These are phyloP conservation scores for Boletus edulis DNA, from an alignment of 768 basidiomycete genomes.

Conservation along the genomic window DNA sequence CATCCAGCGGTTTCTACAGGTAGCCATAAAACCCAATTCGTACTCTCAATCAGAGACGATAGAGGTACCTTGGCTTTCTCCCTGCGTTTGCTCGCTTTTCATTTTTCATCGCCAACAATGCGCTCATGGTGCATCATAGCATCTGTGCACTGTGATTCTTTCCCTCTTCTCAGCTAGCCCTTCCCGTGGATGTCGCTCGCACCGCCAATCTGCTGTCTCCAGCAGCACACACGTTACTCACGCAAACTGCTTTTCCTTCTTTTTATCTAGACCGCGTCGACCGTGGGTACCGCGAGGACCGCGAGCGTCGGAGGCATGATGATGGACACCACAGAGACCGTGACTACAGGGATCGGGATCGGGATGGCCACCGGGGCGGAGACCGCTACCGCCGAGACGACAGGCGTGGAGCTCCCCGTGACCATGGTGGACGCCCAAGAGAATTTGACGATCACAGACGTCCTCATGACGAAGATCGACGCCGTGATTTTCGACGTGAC, in stretches of 20 bases:
- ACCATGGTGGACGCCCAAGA: constrained; percentile 44
- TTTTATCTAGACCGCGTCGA: constrained; percentile 45
- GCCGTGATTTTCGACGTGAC: constrained; percentile 45
- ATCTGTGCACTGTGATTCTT: constrained; percentile 45
- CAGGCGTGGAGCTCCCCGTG: constrained; percentile 46
- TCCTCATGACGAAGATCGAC: constrained; percentile 50
- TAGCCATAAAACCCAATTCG: constrained; percentile 27
- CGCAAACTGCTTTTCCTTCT: constrained; percentile 42
- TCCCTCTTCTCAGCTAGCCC: constrained; percentile 57
- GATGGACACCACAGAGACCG: constrained; percentile 52
- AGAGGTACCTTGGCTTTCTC: constrained; percentile 34
- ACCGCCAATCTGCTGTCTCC: constrained; percentile 41
- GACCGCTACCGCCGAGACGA: constrained; percentile 46
- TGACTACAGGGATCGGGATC: constrained; percentile 48
- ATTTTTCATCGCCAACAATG: constrained; percentile 44
- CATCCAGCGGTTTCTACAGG: constrained; percentile 26
- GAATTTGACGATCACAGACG: constrained; percentile 47
- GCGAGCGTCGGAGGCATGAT: constrained; percentile 65
- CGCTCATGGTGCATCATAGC: constrained; percentile 61
- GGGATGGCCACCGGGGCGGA: constrained; percentile 34
- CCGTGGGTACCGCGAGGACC: constrained; percentile 63
- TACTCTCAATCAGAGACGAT: constrained; percentile 32
- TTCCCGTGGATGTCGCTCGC: constrained; percentile 40
- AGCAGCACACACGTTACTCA: constrained; percentile 51
- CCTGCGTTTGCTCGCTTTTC: constrained; percentile 29